Evolutionary conservation across 768 basidiomycete species (phyloP).

Genomic region (Rubroboletus satanas): DNA sequence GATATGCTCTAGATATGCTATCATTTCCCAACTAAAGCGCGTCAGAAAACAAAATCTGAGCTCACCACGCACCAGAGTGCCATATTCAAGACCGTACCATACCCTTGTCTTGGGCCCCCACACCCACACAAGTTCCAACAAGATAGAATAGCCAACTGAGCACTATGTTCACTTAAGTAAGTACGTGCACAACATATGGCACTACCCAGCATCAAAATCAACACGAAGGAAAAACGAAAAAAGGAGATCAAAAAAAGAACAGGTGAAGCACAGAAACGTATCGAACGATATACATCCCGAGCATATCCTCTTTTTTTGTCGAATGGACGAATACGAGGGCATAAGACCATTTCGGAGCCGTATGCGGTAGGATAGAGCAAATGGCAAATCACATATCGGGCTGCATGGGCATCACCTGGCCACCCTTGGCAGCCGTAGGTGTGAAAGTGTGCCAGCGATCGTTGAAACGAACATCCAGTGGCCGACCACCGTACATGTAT

Average conservation of each 20-base stretch:
- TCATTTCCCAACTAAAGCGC: not conserved
- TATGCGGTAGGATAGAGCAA: not conserved
- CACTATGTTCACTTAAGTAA: conserved; percentile 2
- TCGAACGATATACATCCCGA: not conserved
- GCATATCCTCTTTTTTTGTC: not conserved
- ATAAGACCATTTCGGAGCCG: not conserved
- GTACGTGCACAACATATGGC: not conserved
- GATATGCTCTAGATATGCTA: not conserved
- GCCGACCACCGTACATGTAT: conserved; percentile 92
- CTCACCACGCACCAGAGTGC: not conserved
- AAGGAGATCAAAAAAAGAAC: not conserved
- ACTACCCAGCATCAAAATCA: conserved; percentile 1
- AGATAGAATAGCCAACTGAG: not conserved
- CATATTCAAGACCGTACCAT: not conserved
- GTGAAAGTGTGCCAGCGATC: conserved; percentile 95
- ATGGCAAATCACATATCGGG: conserved; percentile 39
- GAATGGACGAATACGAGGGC: not conserved
- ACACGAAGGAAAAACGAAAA: not conserved
- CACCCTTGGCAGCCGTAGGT: conserved; percentile 84
- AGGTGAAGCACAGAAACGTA: not conserved
- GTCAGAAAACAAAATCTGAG: not conserved
- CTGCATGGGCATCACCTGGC: conserved; percentile 65
- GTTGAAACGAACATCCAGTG: conserved; percentile 89
- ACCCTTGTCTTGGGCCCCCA: not conserved
- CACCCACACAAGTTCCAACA: not conserved